These are phyloP conservation scores for Pisolithus sp. DNA, from an alignment of 768 basidiomycete genomes.

Conservation along the genomic window DNA sequence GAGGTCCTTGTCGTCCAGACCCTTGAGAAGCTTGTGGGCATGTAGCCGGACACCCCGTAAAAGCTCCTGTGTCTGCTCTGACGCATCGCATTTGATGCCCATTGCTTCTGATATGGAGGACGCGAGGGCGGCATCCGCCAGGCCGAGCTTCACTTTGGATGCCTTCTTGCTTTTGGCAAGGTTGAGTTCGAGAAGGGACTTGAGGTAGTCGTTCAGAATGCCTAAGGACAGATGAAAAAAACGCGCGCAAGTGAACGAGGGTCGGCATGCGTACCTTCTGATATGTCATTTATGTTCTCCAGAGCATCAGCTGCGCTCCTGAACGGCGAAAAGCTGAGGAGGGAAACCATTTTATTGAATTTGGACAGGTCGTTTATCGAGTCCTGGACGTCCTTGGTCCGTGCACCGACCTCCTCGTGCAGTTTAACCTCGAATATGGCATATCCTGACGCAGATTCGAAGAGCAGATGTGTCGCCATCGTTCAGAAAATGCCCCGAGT, in stretches of 20 bases:
- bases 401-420: conserved; percentile 80
- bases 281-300: conserved; percentile 93
- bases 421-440: conserved; percentile 86
- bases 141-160: conserved; percentile 65
- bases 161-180: conserved; percentile 72
- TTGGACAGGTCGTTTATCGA: conserved; percentile 82
- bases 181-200: conserved; percentile 81
- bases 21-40: conserved; percentile 83
- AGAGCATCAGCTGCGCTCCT: conserved; percentile 89
- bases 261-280: conserved; percentile 63
- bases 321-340: conserved; percentile 91
- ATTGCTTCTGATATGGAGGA: conserved; percentile 70
- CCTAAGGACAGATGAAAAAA: conserved; percentile 39
- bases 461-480: conserved; percentile 81
- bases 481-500: conserved; percentile 27
- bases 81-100: conserved; percentile 70
- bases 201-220: conserved; percentile 77
- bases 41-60: conserved; percentile 91
- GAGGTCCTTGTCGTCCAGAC: conserved; percentile 82
- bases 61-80: conserved; percentile 75
- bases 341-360: conserved; percentile 87
- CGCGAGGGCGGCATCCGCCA: conserved; percentile 70
- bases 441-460: conserved; percentile 93
- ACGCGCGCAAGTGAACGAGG: neutral
- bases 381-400: conserved; percentile 72